Evolutionary conservation across 371 early-diverging fungal genomes (phyloP), one percentile per base, ranked within the genome.

Genomic region (Vairimorpha apis): DNA sequence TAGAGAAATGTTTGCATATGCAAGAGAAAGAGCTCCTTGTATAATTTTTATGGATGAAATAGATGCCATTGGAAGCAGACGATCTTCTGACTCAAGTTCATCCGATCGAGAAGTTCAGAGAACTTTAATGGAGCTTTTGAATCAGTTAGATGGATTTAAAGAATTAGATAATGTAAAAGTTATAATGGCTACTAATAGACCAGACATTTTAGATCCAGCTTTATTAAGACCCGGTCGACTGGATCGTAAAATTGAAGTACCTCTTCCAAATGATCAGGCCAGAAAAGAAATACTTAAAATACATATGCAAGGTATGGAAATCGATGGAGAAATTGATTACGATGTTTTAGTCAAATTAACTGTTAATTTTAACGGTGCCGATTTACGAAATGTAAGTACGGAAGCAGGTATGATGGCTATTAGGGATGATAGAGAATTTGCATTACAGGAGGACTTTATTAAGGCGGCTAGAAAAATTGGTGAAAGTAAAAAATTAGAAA

Each of bases 41-140:
- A 94, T 98, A 77, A 97, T 98, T 63, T 98, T 98, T 82, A 92
- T 98, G 94, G 99, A 98, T 83, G 99, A 98, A 84, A 95, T 98
- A 77, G 99, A 98, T 86, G 97, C 99, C 38, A 97, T 98, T 85
- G 99, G 99, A 81, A 96, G 97, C 7, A 89, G 95, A 70, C 88
- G 99, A 67, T 95, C 95, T 84, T 91, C 92, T 7, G 99, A 97
- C 79, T 94, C 95, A 78, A 96, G 93, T 13, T 95, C 95, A 44
- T 92, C 95, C 14, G 99, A 98, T 88, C 90, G 97, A 79, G 99
- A 98, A 87, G 94, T 97, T 75, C 97, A 97, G 84, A 88, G 99
- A 72, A 98, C 97, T 25, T 85, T 98, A 63, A 97, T 97, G 97
- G 99, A 98, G 88, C 86, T 97, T 56, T 83, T 97, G 72, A 95